Evolutionary conservation across 2,329 filamentous ascomycete genomes (phyloP).

Genomic region (Ophiostoma quercus): DNA sequence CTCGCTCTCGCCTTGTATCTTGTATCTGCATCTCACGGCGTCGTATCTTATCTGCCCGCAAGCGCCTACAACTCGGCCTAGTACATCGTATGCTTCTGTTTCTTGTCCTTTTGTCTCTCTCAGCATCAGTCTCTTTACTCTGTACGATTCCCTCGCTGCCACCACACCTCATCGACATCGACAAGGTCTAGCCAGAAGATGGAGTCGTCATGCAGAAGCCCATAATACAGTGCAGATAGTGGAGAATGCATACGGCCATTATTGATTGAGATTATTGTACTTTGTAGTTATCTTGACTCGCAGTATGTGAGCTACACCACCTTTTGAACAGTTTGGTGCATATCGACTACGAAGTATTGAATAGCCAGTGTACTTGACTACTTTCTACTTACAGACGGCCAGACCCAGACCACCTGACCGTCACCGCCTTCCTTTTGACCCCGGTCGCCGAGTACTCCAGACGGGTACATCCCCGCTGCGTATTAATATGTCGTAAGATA

Average conservation of each 20-base stretch:
- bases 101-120: not conserved
- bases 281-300: not conserved
- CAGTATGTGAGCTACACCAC: conserved; percentile 11
- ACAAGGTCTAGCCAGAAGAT: not conserved
- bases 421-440: conserved; percentile 8
- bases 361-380: too few relatives aligned
- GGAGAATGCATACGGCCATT: not conserved
- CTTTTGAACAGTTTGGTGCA: not conserved
- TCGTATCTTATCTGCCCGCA: not conserved
- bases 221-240: not conserved
- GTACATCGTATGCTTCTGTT: not conserved
- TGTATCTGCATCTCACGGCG: not conserved
- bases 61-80: conserved; percentile 5
- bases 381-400: not conserved
- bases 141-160: not conserved
- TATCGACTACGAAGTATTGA: too few relatives aligned
- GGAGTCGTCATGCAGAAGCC: conserved; percentile 4
- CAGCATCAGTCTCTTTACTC: not conserved
- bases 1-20: not conserved
- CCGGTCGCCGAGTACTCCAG: not conserved
- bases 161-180: not conserved
- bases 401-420: not conserved
- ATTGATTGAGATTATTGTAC: not conserved
- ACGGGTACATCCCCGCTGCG: conserved; percentile 1
- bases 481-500: conserved; percentile 1